A percentile compares a stretch with the other conserved stretches of the same genome.
Evolutionary conservation across 164 flowering plant species (phyloP).

Genomic region (Umbellularia californica): DNA sequence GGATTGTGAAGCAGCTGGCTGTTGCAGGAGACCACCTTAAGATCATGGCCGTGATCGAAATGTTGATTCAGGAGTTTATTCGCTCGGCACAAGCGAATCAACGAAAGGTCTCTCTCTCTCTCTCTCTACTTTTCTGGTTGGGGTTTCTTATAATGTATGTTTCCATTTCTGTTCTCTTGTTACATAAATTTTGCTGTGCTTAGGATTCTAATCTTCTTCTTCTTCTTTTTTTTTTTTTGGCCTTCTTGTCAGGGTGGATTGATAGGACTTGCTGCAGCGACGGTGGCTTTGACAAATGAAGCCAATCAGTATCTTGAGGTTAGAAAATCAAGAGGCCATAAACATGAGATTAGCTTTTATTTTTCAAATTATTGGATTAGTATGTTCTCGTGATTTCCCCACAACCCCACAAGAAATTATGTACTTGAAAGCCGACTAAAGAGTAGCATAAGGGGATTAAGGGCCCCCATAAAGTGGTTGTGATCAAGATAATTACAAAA

Average conservation of each 20-base stretch:
- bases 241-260: conserved; percentile 71
- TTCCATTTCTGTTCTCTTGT: not conserved
- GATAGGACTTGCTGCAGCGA: conserved; percentile 91
- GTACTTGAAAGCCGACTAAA: not conserved
- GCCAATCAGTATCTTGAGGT: conserved; percentile 96
- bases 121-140: not conserved
- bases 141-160: not conserved
- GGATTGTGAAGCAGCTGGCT: conserved; percentile 78
- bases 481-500: not conserved
- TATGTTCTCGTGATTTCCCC: too few species aligned
- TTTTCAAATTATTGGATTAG: too few species aligned
- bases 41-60: conserved; percentile 72
- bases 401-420: too few species aligned
- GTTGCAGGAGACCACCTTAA: conserved; percentile 71
- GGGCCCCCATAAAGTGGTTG: not conserved
- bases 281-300: conserved; percentile 83
- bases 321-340: not conserved
- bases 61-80: conserved; percentile 70
- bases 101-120: conserved; percentile 59
- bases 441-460: not conserved
- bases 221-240: not conserved
- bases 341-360: not conserved
- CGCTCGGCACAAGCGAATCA: conserved; percentile 85
- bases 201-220: not conserved
- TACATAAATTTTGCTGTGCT: not conserved